phyloP scores from a whole-genome alignment of 805 yeast species.

The Huiozyma sinensis region DNA sequence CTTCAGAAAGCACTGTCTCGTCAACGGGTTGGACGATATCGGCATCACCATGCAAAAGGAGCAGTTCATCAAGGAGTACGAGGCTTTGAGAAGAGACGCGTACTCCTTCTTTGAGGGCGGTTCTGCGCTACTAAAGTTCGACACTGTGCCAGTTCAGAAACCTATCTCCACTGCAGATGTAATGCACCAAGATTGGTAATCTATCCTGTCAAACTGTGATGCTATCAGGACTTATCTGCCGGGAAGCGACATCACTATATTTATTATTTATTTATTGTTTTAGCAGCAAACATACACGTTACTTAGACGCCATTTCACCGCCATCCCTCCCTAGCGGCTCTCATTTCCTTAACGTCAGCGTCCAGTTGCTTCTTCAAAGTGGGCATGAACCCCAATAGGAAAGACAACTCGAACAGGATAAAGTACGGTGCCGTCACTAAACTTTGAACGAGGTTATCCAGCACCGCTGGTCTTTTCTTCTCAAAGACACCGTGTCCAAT shows the following conservation, averaged over 20 bases:
- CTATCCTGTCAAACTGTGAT: no score
- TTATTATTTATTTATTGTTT: conserved; percentile 2
- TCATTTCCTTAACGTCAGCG: conserved; percentile 2
- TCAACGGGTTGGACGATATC: conserved; percentile 94
- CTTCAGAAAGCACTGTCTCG: conserved; percentile 89
- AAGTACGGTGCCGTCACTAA: conserved; percentile 86
- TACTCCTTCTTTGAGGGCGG: conserved; percentile 94
- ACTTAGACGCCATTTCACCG: no score
- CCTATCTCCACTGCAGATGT: conserved; percentile 4
- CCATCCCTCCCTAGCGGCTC: background rate
- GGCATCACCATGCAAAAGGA: conserved; percentile 92
- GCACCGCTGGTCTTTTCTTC: conserved; percentile 71
- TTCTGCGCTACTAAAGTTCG: conserved; percentile 38
- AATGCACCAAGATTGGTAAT: conserved; percentile 13
- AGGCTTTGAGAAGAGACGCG: conserved; percentile 60
- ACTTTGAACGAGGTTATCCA: conserved; percentile 77
- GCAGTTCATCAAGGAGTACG: conserved; percentile 61
- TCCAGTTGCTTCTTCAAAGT: conserved; percentile 19
- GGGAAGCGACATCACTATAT: background rate
- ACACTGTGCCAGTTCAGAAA: conserved; percentile 4
- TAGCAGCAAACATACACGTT: background rate
- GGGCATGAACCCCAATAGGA: conserved; percentile 50
- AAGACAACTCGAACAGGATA: conserved; percentile 68
- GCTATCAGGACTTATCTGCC: background rate
- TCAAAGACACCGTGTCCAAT: conserved; percentile 82